Conservation (phyloP, 148 eudicot species). For the Rhododendron henanense region DNA sequence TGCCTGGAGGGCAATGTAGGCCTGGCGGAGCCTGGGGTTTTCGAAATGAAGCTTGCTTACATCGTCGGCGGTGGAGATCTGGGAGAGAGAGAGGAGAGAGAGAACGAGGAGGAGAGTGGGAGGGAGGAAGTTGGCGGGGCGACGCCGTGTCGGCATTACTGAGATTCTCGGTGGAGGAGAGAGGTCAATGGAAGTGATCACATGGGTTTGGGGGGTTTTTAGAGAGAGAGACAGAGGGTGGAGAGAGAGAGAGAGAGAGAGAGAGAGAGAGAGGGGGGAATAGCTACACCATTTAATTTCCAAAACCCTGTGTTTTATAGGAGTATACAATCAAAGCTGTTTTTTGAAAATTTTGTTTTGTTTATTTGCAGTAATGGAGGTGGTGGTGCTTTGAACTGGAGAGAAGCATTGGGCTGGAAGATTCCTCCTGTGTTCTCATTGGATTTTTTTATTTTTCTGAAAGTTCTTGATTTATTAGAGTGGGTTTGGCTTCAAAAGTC, state of each 20-base stretch:
- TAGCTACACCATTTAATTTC: background rate
- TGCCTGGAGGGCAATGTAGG: slow-evolving; percentile 82
- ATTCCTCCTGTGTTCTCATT: background rate
- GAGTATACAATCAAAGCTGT: background rate
- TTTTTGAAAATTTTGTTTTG: background rate
- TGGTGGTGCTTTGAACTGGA: background rate
- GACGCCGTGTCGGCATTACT: background rate
- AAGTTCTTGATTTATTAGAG: background rate
- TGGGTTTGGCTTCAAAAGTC: too few relatives aligned
- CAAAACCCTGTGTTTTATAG: background rate
- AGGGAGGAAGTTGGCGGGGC: slow-evolving; percentile 12
- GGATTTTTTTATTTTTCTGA: background rate
- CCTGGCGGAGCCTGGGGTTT: slow-evolving; percentile 46
- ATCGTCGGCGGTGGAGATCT: slow-evolving; percentile 17
- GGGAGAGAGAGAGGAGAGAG: slow-evolving; percentile 9
- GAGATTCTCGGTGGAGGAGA: background rate
- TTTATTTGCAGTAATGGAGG: background rate
- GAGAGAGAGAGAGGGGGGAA: background rate
- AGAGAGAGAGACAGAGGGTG: background rate
- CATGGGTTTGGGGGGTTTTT: background rate
- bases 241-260: background rate
- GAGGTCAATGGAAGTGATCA: background rate
- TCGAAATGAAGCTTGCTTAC: slow-evolving; percentile 36
- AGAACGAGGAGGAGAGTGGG: slow-evolving; percentile 11
- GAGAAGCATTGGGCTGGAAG: background rate